A percentile compares a stretch with the other conserved stretches of the same genome.
phyloP scores from a whole-genome alignment of 352 stramenopile species.

The Thraustochytrium striatum region DNA sequence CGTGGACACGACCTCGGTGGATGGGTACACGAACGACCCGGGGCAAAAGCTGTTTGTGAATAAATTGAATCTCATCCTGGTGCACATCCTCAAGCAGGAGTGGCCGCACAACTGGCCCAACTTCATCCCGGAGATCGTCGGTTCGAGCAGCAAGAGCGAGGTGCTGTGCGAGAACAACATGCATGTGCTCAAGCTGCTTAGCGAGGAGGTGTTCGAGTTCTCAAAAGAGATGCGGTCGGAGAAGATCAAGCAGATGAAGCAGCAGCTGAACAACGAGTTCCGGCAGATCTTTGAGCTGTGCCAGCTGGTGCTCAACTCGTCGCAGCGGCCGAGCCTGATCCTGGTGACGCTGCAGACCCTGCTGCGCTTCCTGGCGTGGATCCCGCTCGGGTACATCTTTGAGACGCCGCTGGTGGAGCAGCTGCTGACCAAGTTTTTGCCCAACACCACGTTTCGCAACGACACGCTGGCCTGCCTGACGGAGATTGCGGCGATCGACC shows the following conservation, averaged over 20 bases:
- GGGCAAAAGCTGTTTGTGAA: conserved; percentile 52
- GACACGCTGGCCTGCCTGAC: conserved; percentile 95
- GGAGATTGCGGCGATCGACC: conserved; percentile 84
- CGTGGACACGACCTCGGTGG: conserved; percentile 83
- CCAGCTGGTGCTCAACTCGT: conserved; percentile 94
- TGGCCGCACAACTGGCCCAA: conserved; percentile 99
- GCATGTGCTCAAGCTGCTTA: conserved; percentile 97
- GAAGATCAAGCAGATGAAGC: conserved; percentile 96
- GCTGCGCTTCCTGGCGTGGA: conserved; percentile 95
- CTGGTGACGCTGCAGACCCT: conserved; percentile 87
- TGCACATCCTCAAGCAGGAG: conserved; percentile 98
- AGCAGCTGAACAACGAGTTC: conserved; percentile 96
- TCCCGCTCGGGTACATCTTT: conserved; percentile 96
- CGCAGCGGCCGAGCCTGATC: conserved; percentile 82
- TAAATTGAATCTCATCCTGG: conserved; percentile 94
- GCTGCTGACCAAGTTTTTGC: conserved; percentile 88
- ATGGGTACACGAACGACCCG: conserved; percentile 54
- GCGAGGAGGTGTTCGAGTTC: conserved; percentile 99
- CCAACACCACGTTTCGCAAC: conserved; percentile 88
- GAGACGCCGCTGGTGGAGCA: conserved; percentile 91
- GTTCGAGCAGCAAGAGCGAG: conserved; percentile 86
- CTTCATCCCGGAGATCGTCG: conserved; percentile 95
- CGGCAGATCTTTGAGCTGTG: conserved; percentile 95
- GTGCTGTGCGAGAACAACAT: conserved; percentile 99
- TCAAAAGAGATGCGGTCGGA: conserved; percentile 88